Conservation (phyloP, 75 land plant species). For the Ceratopteris richardii region DNA sequence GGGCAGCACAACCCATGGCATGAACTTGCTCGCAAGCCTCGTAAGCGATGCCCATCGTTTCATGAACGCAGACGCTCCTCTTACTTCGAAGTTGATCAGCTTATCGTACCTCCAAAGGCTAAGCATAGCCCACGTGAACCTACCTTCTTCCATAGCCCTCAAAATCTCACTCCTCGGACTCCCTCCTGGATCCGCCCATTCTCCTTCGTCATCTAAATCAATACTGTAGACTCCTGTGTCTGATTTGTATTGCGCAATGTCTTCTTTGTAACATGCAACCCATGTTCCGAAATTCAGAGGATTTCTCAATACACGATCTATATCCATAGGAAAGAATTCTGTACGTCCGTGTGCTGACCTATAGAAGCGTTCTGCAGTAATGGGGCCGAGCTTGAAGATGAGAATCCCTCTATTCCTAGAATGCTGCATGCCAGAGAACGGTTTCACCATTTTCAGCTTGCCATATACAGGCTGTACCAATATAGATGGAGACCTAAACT, state of each 20-base stretch:
- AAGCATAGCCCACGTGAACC: slow-evolving; percentile 54
- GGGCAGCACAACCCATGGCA: slow-evolving; percentile 23
- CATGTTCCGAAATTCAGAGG: slow-evolving; percentile 62
- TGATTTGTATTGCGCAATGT: too few species aligned
- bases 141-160: slow-evolving; percentile 1
- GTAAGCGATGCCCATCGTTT: not conserved
- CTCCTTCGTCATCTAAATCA: not conserved
- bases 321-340: slow-evolving; percentile 92
- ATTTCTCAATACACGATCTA: slow-evolving; percentile 54
- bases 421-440: too few species aligned
- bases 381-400: slow-evolving; percentile 27
- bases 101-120: slow-evolving; percentile 78
- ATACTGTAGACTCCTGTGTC: too few species aligned
- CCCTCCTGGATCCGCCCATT: not conserved
- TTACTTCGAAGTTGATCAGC: slow-evolving; percentile 47
- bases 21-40: slow-evolving; percentile 8
- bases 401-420: not conserved
- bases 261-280: slow-evolving; percentile 34
- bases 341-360: slow-evolving; percentile 37
- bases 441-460: slow-evolving; percentile 28
- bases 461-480: slow-evolving; percentile 78
- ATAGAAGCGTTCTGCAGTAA: slow-evolving; percentile 64
- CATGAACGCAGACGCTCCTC: slow-evolving; percentile 38
- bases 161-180: slow-evolving; percentile 8
- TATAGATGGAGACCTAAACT: slow-evolving; percentile 72